Evolutionary conservation across 495 filamentous ascomycete species (phyloP).

Genomic region (Lindgomyces ingoldianus): DNA sequence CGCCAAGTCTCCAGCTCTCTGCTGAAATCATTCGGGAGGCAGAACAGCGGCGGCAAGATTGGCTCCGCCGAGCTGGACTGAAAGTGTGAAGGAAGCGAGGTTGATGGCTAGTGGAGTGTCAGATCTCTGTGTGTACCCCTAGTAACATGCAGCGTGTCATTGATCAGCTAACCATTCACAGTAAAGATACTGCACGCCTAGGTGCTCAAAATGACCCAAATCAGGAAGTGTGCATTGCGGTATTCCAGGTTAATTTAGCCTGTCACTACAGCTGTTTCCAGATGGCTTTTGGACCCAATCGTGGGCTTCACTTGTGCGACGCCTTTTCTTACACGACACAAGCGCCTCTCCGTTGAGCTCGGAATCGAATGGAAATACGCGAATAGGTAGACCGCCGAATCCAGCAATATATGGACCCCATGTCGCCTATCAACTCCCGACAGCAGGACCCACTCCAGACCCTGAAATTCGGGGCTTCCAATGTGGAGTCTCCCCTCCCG

Average conservation of each 20-base stretch:
- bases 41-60: slow-evolving; percentile 62
- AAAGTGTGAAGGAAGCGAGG: slow-evolving; percentile 26
- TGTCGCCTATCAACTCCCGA: slow-evolving; percentile 8
- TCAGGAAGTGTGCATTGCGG: slow-evolving; percentile 4
- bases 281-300: background rate
- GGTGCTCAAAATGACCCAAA: background rate
- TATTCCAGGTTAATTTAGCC: slow-evolving; percentile 22
- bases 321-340: background rate
- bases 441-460: slow-evolving; percentile 11
- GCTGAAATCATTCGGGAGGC: slow-evolving; percentile 79
- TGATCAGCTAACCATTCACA: background rate
- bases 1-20: slow-evolving; percentile 69
- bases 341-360: background rate
- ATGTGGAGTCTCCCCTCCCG: background rate
- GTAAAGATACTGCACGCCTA: slow-evolving; percentile 1
- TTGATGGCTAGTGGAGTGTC: background rate
- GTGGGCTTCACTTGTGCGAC: background rate
- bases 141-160: background rate
- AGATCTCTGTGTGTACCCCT: background rate
- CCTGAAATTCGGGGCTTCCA: background rate
- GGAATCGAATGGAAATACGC: background rate
- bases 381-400: background rate
- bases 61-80: slow-evolving; percentile 43
- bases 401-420: background rate
- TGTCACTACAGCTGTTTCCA: background rate